phyloP scores from a whole-genome alignment of 768 basidiomycete species.

The Galerina sulciceps region DNA sequence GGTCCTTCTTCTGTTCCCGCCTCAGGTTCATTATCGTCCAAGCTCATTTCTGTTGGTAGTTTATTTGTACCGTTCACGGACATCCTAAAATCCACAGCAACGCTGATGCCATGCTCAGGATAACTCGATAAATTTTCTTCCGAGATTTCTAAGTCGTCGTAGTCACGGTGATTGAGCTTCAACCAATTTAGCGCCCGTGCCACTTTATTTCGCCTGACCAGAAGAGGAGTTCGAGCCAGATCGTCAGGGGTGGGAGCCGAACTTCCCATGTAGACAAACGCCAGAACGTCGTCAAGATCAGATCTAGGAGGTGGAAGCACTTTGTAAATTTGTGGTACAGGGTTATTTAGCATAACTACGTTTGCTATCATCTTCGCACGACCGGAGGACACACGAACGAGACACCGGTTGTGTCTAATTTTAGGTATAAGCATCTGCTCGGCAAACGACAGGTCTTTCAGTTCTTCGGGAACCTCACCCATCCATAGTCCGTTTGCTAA shows the following conservation, averaged over 20 bases:
- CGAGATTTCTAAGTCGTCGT: constrained; percentile 30
- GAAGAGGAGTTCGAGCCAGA: background rate
- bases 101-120: constrained; percentile 23
- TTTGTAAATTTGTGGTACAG: background rate
- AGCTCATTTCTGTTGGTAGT: constrained; percentile 14
- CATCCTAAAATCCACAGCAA: constrained; percentile 25
- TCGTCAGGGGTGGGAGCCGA: background rate
- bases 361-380: background rate
- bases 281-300: background rate
- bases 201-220: background rate
- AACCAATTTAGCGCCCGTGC: background rate
- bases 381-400: background rate
- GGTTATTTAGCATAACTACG: background rate
- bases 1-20: constrained; percentile 29
- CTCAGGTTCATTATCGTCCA: constrained; percentile 28
- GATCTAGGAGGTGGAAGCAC: background rate
- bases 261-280: background rate
- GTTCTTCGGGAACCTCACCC: background rate
- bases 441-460: background rate
- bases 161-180: background rate
- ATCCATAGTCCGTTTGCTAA: background rate
- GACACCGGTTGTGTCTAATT: background rate
- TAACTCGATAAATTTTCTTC: constrained; percentile 26
- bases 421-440: background rate
- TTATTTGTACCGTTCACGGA: constrained; percentile 14